Evolutionary conservation across 306 rosid species (phyloP).

Genomic region (Betula pendula): DNA sequence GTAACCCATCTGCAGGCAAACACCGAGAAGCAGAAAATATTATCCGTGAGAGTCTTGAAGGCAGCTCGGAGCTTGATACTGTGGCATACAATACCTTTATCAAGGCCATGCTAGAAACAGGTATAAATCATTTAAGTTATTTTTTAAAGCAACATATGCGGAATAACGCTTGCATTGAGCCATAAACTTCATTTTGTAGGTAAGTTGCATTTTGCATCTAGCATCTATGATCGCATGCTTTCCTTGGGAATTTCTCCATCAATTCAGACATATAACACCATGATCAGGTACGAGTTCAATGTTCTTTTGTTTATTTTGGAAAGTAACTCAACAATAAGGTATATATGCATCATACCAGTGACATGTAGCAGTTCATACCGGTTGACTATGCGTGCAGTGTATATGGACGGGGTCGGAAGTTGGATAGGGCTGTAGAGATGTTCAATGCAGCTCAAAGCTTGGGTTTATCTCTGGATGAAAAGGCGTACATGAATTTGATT

Average conservation of each 20-base stretch:
- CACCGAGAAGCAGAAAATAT: slow-evolving; percentile 71
- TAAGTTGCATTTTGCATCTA: slow-evolving; percentile 68
- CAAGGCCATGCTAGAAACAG: slow-evolving; percentile 91
- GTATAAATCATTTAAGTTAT: slow-evolving; percentile 39
- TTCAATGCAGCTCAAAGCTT: slow-evolving; percentile 57
- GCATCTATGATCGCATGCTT: slow-evolving; percentile 69
- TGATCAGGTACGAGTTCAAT: slow-evolving; percentile 68
- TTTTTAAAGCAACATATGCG: slow-evolving; percentile 10
- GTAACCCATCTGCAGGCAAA: slow-evolving; percentile 53
- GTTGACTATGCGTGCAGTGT: slow-evolving; percentile 56
- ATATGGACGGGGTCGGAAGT: slow-evolving; percentile 75
- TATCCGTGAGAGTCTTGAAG: slow-evolving; percentile 55
- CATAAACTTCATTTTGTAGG: slow-evolving; percentile 47
- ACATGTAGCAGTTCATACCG: slow-evolving; percentile 19
- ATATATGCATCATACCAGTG: background rate
- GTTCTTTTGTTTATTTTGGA: background rate
- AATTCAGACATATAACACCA: slow-evolving; percentile 84
- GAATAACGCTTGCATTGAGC: slow-evolving; percentile 36
- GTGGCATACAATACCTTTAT: slow-evolving; percentile 94
- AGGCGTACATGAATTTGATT: slow-evolving; percentile 74
- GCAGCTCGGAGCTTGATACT: slow-evolving; percentile 67
- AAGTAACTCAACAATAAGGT: background rate
- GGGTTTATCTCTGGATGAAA: slow-evolving; percentile 65
- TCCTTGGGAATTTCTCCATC: slow-evolving; percentile 65
- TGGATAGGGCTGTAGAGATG: slow-evolving; percentile 78